Evolutionary conservation across 305 asterid species (phyloP).

Genomic region (Fraxinus baroniana): DNA sequence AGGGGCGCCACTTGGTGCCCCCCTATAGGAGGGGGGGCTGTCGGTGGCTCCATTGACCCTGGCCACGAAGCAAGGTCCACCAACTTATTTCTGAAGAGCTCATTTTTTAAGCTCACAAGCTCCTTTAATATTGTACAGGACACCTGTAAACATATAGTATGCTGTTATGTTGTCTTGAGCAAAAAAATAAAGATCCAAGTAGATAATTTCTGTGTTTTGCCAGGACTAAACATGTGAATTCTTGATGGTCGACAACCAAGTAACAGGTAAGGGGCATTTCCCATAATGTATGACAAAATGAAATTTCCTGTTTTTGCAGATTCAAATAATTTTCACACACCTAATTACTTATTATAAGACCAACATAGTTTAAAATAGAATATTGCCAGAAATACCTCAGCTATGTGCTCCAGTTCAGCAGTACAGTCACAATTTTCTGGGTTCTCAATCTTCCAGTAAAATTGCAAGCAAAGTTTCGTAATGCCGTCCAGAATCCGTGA

Average conservation of each 20-base stretch:
- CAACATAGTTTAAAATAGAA: slow-evolving; percentile 19
- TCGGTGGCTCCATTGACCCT: too few relatives aligned
- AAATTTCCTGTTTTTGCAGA: background rate
- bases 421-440: slow-evolving; percentile 63
- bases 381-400: slow-evolving; percentile 61
- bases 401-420: slow-evolving; percentile 67
- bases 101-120: too few relatives aligned
- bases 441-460: slow-evolving; percentile 92
- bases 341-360: background rate
- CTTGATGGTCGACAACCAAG: background rate
- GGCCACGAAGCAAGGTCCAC: too few relatives aligned
- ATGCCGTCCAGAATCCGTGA: slow-evolving; percentile 96
- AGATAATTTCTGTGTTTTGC: background rate
- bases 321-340: background rate
- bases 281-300: background rate
- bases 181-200: background rate
- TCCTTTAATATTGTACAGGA: too few relatives aligned
- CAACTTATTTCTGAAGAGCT: too few relatives aligned
- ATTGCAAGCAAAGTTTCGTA: slow-evolving; percentile 86
- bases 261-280: background rate
- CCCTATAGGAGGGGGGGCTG: too few relatives aligned
- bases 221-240: background rate
- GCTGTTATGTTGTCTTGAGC: background rate
- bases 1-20: too few relatives aligned
- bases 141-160: background rate